These are phyloP conservation scores for Fusarium graminum DNA, from an alignment of 2,329 filamentous ascomycete genomes.

Conservation along the genomic window DNA sequence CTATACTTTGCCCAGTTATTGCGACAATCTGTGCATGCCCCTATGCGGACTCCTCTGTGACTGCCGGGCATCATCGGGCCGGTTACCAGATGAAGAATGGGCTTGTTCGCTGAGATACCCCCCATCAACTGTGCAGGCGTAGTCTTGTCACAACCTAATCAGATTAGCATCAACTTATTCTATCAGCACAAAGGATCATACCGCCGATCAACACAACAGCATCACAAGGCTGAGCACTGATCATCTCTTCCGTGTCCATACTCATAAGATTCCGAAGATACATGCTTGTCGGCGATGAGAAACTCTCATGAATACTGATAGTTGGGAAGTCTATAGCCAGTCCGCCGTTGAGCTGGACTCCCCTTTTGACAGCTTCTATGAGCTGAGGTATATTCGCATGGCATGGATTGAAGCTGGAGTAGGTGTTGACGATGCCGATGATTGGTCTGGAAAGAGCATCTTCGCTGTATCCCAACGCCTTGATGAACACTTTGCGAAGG, in stretches of 20 bases:
- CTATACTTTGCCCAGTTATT: conserved; percentile 79
- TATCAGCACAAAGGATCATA: conserved; percentile 44
- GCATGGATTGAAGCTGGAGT: conserved; percentile 80
- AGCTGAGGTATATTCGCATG: conserved; percentile 79
- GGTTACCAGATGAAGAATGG: conserved; percentile 75
- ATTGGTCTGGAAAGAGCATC: conserved; percentile 78
- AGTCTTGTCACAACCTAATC: conserved; percentile 77
- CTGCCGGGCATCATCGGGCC: conserved; percentile 83
- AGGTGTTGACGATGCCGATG: conserved; percentile 80
- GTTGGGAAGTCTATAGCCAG: conserved; percentile 80
- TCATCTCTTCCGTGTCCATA: conserved; percentile 86
- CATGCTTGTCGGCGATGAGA: conserved; percentile 80
- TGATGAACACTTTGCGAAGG: conserved; percentile 81
- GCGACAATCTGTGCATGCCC: conserved; percentile 80
- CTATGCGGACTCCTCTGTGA: conserved; percentile 72
- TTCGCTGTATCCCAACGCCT: conserved; percentile 79
- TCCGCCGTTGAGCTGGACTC: conserved; percentile 75
- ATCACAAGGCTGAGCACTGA: conserved; percentile 77
- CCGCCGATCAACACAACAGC: conserved; percentile 76
- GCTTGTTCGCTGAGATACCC: conserved; percentile 79
- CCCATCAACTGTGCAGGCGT: conserved; percentile 82
- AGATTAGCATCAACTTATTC: neutral
- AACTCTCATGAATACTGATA: conserved; percentile 78
- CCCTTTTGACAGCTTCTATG: conserved; percentile 77
- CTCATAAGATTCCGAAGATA: conserved; percentile 80